phyloP scores from a whole-genome alignment of 1,139 yeast species.

The Geotrichum restrictum region DNA sequence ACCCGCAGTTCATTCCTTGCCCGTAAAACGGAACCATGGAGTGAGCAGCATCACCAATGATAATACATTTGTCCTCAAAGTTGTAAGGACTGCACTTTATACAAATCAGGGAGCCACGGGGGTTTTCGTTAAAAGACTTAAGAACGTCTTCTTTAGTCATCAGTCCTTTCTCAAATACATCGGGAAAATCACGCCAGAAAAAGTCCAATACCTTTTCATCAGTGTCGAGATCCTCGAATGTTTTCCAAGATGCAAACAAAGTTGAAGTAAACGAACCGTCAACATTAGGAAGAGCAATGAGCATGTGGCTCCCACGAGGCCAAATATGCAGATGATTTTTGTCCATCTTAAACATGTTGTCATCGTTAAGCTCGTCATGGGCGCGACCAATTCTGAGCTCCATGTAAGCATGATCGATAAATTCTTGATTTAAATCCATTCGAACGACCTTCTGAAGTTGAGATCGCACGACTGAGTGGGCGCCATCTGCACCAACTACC shows the following conservation, averaged over 20 bases:
- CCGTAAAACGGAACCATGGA: slow-evolving; percentile 97
- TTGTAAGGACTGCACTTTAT: slow-evolving; percentile 64
- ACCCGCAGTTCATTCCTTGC: slow-evolving; percentile 96
- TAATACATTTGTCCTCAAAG: slow-evolving; percentile 56
- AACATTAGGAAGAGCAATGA: slow-evolving; percentile 79
- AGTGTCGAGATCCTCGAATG: slow-evolving; percentile 53
- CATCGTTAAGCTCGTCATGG: slow-evolving; percentile 29
- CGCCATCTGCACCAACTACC: slow-evolving; percentile 82
- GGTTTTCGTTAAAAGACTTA: slow-evolving; percentile 55
- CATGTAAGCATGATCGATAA: slow-evolving; percentile 78
- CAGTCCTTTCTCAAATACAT: slow-evolving; percentile 52
- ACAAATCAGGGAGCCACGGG: slow-evolving; percentile 70
- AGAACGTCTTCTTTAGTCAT: slow-evolving; percentile 59
- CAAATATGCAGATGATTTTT: slow-evolving; percentile 86
- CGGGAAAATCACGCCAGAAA: slow-evolving; percentile 62
- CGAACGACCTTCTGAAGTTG: slow-evolving; percentile 62
- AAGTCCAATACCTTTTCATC: slow-evolving; percentile 48
- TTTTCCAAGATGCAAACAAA: slow-evolving; percentile 77
- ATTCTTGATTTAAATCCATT: slow-evolving; percentile 71
- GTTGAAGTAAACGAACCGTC: slow-evolving; percentile 90
- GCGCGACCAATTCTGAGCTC: slow-evolving; percentile 66
- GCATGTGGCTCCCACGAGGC: slow-evolving; percentile 85
- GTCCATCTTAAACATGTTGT: slow-evolving; percentile 50
- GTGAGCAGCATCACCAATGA: slow-evolving; percentile 93
- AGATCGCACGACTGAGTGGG: slow-evolving; percentile 69